Evolutionary conservation across 169 alveolate species (phyloP).

Genomic region (Cryptosporidium parvum): DNA sequence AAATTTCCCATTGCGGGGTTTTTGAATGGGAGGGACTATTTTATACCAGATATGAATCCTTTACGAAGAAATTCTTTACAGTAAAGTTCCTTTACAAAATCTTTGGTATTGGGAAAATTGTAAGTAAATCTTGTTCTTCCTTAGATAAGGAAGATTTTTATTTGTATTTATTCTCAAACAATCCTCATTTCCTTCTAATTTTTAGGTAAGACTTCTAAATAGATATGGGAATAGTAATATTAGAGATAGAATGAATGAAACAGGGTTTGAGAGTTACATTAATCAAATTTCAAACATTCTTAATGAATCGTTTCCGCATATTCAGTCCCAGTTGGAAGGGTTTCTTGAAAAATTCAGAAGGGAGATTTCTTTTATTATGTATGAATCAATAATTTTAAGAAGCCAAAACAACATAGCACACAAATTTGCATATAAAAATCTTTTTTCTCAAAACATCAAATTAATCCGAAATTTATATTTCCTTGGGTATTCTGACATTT

Average conservation of each 20-base stretch:
- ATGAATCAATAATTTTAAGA: neutral
- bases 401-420: neutral
- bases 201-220: conserved; percentile 9
- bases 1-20: conserved; percentile 11
- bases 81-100: conserved; percentile 25
- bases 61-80: conserved; percentile 28
- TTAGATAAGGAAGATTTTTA: neutral
- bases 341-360: conserved; percentile 20
- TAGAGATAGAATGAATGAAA: neutral
- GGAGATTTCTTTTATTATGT: conserved; percentile 14
- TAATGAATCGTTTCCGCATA: conserved; percentile 35
- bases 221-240: neutral
- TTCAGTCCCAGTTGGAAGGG: conserved; percentile 34
- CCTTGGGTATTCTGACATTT: conserved; percentile 22
- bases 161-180: too few relatives aligned
- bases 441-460: conserved; percentile 3
- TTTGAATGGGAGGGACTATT: conserved; percentile 74
- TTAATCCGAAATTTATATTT: conserved; percentile 22
- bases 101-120: conserved; percentile 45
- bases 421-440: neutral
- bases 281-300: conserved; percentile 1
- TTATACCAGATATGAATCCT: conserved; percentile 47
- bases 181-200: neutral
- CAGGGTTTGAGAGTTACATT: neutral
- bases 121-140: neutral